Evolutionary conservation across 2,329 filamentous ascomycete genomes (phyloP).

Genomic region (Fusarium aywerte): DNA sequence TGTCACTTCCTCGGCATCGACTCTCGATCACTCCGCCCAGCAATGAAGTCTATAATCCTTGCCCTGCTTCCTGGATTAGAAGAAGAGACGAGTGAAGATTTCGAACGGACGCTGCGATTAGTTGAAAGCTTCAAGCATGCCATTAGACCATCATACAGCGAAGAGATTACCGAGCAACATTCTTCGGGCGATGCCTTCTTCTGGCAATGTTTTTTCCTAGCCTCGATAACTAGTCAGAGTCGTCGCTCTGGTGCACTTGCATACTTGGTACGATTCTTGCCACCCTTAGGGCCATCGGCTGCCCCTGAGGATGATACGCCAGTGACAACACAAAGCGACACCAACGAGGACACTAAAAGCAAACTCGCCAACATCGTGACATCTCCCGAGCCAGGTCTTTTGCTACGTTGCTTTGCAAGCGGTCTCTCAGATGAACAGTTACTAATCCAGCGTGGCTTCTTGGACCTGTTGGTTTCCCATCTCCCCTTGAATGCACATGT

Average conservation of each 20-base stretch:
- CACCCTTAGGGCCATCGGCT: constrained; percentile 53
- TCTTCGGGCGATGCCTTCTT: constrained; percentile 84
- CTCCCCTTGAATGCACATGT: constrained; percentile 86
- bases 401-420: constrained; percentile 91
- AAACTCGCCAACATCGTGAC: constrained; percentile 75
- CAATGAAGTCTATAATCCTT: constrained; percentile 89
- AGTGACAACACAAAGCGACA: constrained; percentile 18
- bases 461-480: constrained; percentile 91
- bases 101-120: constrained; percentile 84
- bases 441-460: constrained; percentile 91
- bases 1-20: constrained; percentile 80
- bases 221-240: constrained; percentile 88
- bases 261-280: constrained; percentile 82
- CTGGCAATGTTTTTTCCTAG: constrained; percentile 97
- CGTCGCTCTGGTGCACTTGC: constrained; percentile 87
- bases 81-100: constrained; percentile 97
- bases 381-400: constrained; percentile 88
- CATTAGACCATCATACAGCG: constrained; percentile 66
- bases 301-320: constrained; percentile 16
- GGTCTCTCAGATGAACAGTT: constrained; percentile 88
- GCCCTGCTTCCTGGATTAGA: constrained; percentile 92
- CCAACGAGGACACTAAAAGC: constrained; percentile 52
- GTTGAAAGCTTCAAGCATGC: constrained; percentile 80
- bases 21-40: constrained; percentile 78
- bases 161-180: constrained; percentile 63